Base-by-base conservation (phyloP, 495 filamentous ascomycete species). In the Lasiosphaeria ovina region DNA sequence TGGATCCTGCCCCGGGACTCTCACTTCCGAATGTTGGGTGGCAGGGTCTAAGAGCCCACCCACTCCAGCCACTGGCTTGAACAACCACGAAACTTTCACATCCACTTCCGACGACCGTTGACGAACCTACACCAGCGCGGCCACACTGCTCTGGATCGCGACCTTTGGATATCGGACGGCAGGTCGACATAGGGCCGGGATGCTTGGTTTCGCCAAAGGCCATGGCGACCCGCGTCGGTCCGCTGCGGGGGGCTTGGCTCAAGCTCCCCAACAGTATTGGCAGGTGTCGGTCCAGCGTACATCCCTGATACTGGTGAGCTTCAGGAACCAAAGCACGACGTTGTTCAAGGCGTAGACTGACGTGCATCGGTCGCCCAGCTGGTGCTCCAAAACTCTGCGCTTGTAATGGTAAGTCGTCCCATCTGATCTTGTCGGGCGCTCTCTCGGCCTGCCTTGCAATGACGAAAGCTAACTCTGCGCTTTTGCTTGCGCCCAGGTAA, bases 381-480 rank as follows among this genome's bases (percentile, higher is more conserved):
- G 62, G 79, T 79, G 0, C 54, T 84, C 8, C 83, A 85, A 62
- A 83, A 84, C 60, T 83, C 83, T 7, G 74, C 73, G 3, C 76
- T 85, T 31, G 83, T 86, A 16, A 71, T 86, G 65, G 79, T 81
- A 72, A 57, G 16, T 59, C 61, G 56, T 44, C 45, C 45, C n/a
- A 49, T 24, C 45, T 14, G 10, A n/a, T 49, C 10, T 8, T 8
- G 50, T 34, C 4, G 16, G 24, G 24, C 24, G 24, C 24, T 24
- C 24, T 2, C 6, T 52, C 17, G 9, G 7, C n/a, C 8, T 9
- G 9, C 50, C 16, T 4, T 35, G 16, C 9, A 12, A 8, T 32
- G 10, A 52, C 10, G 6, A n/a, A 56, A 4, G 52, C 35, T 54
- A 2, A 54, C 52, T 40, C 12, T 24, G 8, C n/a, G 5, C 7